Base-by-base conservation (phyloP, 345 rosid genomes). In the Corchorus capsularis region DNA sequence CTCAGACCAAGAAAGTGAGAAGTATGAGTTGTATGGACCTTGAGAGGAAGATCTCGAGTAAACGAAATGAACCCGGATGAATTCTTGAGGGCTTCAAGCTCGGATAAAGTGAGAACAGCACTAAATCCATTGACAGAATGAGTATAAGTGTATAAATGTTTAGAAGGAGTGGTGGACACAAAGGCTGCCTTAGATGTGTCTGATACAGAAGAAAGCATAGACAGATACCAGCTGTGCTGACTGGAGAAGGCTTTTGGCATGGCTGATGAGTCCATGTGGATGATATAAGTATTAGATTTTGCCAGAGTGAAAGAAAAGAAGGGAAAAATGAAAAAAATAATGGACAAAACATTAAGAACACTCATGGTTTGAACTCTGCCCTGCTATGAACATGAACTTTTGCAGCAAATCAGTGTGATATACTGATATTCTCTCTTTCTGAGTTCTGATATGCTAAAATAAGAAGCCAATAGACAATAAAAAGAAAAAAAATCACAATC, bases 1-100 rank as follows among this genome's bases (percentile, higher is more conserved):
- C 52, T 72, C 9, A 80, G 78, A 53, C 89, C 85, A 47, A 86
- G 87, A 79, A 88, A 86, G 68, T 79, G 47, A 5, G 83, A 64
- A 45, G 80, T 82, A 57, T 77, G 79, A 10, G 90, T 85, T 0
- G 86, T 86, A 78, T 76, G 78, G 20, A 79, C 79, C 77, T 62
- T 83, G 63, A 85, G 84, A 52, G 81, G 77, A 16, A 85, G 77
- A 75, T 86, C 83, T 5, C 61, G 78, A 54, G 46, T 34, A 11
- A 12, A 52, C 2, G 74, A 17, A 71, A 71, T 41, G 47, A 34
- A 56, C 22, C 61, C 74, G 35, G 8, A 32, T 8, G 62, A 71
- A 5, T 53, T 34, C 32, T 71, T 41, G 15, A 71, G 74, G 62
- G 60, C 27, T 53, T 54, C 45, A 37, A 71, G 61, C 63, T 52